Percentiles rank a stretch among this genome's conserved stretches.
Evolutionary conservation across 371 early-diverging fungal genomes (phyloP).

Genomic region (Lichtheimia ramosa): DNA sequence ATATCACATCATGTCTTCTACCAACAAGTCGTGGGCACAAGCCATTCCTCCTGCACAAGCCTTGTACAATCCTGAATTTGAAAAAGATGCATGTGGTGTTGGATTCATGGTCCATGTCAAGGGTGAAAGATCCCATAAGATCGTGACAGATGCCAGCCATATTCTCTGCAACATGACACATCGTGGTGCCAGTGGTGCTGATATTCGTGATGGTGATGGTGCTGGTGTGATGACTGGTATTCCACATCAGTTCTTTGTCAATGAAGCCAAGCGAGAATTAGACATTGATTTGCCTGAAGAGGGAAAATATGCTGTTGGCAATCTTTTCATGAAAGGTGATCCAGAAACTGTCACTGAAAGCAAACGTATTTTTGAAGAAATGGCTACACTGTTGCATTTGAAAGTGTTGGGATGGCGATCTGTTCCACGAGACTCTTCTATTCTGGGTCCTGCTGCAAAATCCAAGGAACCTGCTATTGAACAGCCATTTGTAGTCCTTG

Average conservation of each 20-base stretch:
- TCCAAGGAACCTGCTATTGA: slow-evolving; percentile 90
- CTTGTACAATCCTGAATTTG: slow-evolving; percentile 85
- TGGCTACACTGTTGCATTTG: slow-evolving; percentile 72
- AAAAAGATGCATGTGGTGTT: slow-evolving; percentile 96
- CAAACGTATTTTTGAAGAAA: slow-evolving; percentile 74
- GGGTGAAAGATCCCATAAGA: slow-evolving; percentile 80
- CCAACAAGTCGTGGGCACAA: slow-evolving; percentile 71
- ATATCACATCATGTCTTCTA: slow-evolving; percentile 56
- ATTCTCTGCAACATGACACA: slow-evolving; percentile 97
- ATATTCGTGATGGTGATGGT: slow-evolving; percentile 86
- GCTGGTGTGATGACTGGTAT: slow-evolving; percentile 93
- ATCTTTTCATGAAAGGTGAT: slow-evolving; percentile 80
- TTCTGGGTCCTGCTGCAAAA: slow-evolving; percentile 86
- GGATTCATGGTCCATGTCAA: slow-evolving; percentile 95
- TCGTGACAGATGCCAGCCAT: slow-evolving; percentile 82
- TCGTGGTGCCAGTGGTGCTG: slow-evolving; percentile 92
- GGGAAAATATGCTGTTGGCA: slow-evolving; percentile 93
- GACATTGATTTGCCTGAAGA: slow-evolving; percentile 68
- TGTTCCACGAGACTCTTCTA: slow-evolving; percentile 83
- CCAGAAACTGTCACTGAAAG: slow-evolving; percentile 65
- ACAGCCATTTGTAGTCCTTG: slow-evolving; percentile 88
- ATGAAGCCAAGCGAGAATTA: slow-evolving; percentile 57
- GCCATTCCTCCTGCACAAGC: slow-evolving; percentile 86
- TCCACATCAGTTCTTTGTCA: slow-evolving; percentile 85
- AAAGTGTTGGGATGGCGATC: slow-evolving; percentile 87